These are phyloP conservation scores for Chlamydomonas incerta DNA, from an alignment of 139 green algal species.

Conservation along the genomic window DNA sequence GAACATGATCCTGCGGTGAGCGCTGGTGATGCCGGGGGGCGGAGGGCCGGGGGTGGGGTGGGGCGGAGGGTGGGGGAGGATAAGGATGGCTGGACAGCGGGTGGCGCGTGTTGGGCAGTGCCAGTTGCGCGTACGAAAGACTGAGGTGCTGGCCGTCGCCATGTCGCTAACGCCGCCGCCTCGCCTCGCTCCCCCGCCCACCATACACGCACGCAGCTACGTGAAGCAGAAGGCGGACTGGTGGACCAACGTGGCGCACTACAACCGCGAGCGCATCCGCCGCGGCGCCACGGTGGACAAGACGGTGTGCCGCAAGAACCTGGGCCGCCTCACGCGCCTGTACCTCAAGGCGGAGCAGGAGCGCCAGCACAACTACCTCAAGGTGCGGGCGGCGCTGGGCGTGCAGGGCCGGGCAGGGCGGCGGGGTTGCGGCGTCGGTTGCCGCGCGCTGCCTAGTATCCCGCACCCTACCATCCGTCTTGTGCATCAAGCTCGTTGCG, in stretches of 20 bases:
- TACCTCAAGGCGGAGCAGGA: slow-evolving; percentile 97
- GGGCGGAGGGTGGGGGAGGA: too few relatives aligned
- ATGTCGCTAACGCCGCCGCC: not conserved
- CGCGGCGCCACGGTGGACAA: slow-evolving; percentile 99
- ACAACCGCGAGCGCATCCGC: slow-evolving; percentile 99
- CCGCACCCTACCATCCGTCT: too few relatives aligned
- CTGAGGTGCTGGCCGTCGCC: too few relatives aligned
- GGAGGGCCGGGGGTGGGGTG: too few relatives aligned
- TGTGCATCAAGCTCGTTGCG: too few relatives aligned
- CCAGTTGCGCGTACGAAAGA: too few relatives aligned
- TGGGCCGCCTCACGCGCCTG: slow-evolving; percentile 97
- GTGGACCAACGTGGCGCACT: slow-evolving; percentile 99
- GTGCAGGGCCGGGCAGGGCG: too few relatives aligned
- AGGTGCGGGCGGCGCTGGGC: slow-evolving; percentile 56
- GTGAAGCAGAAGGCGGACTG: slow-evolving; percentile 99
- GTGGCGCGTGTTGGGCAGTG: too few relatives aligned
- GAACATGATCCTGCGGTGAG: slow-evolving; percentile 97
- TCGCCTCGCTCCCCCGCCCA: not conserved
- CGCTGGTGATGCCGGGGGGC: too few relatives aligned
- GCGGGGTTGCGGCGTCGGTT: too few relatives aligned
- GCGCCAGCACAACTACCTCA: slow-evolving; percentile 99
- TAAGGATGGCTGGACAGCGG: too few relatives aligned
- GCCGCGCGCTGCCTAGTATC: too few relatives aligned
- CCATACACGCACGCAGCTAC: slow-evolving; percentile 66
- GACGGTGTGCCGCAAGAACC: slow-evolving; percentile 99